phyloP scores from a whole-genome alignment of 2,329 filamentous ascomycete species.

The Colletotrichum sp. region DNA sequence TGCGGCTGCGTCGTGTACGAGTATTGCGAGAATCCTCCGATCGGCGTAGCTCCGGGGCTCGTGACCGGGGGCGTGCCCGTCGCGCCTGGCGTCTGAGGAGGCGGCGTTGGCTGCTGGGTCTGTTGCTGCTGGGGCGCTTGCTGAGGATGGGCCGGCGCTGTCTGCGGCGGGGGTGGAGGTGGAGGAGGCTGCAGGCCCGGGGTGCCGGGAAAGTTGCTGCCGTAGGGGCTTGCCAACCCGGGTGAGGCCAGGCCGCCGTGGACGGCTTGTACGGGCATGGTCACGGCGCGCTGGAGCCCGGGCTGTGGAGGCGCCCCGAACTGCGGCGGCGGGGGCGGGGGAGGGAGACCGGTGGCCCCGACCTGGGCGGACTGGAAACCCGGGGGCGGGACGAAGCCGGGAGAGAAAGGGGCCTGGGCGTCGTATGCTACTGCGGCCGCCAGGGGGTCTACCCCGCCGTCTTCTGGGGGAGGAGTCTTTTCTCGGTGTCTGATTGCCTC shows the following conservation, averaged over 20 bases:
- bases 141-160: slow-evolving; percentile 8
- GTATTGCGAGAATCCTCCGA: slow-evolving; percentile 64
- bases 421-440: slow-evolving; percentile 64
- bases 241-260: slow-evolving; percentile 42
- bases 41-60: slow-evolving; percentile 46
- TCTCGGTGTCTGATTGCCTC: slow-evolving; percentile 76
- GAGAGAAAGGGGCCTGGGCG: slow-evolving; percentile 57
- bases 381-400: slow-evolving; percentile 53
- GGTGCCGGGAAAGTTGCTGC: slow-evolving; percentile 48
- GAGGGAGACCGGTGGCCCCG: slow-evolving; percentile 35
- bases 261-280: slow-evolving; percentile 46
- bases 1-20: slow-evolving; percentile 36
- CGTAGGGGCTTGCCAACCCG: slow-evolving; percentile 47
- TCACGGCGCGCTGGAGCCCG: slow-evolving; percentile 51
- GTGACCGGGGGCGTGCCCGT: slow-evolving; percentile 38
- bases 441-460: slow-evolving; percentile 65
- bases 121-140: slow-evolving; percentile 26
- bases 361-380: slow-evolving; percentile 49
- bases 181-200: slow-evolving; percentile 47
- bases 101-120: slow-evolving; percentile 31
- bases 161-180: slow-evolving; percentile 27
- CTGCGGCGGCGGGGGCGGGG: slow-evolving; percentile 40
- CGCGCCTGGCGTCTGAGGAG: slow-evolving; percentile 18
- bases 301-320: slow-evolving; percentile 47
- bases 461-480: slow-evolving; percentile 80